Evolutionary conservation across 192 early-diverging fungal genomes (phyloP), one percentile per base, ranked within the genome.

Genomic region (Gaertneriomyces semiglobifer): DNA sequence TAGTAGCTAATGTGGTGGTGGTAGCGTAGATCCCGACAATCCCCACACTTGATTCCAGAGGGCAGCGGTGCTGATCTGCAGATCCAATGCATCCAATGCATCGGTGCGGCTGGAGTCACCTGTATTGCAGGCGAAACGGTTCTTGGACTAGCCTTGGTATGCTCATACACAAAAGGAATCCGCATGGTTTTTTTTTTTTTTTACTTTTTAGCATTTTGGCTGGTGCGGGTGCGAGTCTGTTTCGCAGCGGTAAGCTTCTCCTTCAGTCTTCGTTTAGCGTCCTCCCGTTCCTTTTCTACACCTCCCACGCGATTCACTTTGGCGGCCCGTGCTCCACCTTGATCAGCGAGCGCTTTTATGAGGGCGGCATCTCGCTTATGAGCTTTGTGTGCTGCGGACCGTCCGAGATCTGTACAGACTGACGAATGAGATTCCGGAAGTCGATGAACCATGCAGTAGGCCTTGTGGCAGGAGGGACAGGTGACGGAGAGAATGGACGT

Each of bases 221-320:
- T 12, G 55, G 1, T 33, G 55, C n/a, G 10, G 55, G 33, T 20
- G 55, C 55, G 12, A 38, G 59, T 11, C 62, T 39, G 14, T 25
- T 52, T 14, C 48, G 48, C 48, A 16, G 38, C 48, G 20, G 20
- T 52, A 51, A 64, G 51, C 51, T 41, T 46, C 53, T 66, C 65
- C 65, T 66, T 56, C 11, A 66, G 44, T 44, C 65, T 62, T 40
- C 56, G 40, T 20, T 44, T 20, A 44, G 65, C 65, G 33, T 66
- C 65, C 56, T 66, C 55, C 6, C 65, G 53, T 44, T 66, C 65
- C 54, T 66, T 66, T 16, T 47, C 55, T 9, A 45, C 56, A 8
- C 14, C 11, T 10, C 46, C 46, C 38, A 59, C n/a, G 44, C 41
- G 14, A 46, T 57, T 59, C 10, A 19, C 51, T 1, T 7, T 43